Evolutionary conservation across 2,329 filamentous ascomycete genomes (phyloP).

Genomic region (Gaeumannomyces sp.): DNA sequence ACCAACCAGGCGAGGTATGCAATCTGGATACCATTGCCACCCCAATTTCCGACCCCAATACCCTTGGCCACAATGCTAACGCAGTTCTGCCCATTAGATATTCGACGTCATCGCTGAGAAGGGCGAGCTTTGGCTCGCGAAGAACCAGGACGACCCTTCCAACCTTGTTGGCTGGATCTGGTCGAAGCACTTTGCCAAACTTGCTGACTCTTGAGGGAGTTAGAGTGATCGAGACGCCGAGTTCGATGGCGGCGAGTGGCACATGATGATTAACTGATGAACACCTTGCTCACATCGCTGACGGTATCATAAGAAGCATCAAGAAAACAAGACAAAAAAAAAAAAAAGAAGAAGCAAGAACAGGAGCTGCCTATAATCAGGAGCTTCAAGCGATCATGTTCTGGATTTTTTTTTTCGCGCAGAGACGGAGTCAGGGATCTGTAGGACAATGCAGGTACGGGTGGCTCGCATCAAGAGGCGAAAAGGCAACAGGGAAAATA

Average conservation of each 20-base stretch:
- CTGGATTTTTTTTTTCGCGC: not conserved
- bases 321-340: not conserved
- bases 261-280: not conserved
- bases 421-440: not conserved
- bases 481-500: not conserved
- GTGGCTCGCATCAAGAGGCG: not conserved
- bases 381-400: not conserved
- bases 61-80: not conserved
- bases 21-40: conserved; percentile 21
- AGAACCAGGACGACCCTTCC: conserved; percentile 85
- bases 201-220: conserved; percentile 39
- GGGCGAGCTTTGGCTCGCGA: conserved; percentile 93
- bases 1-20: conserved; percentile 78
- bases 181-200: conserved; percentile 90
- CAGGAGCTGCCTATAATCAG: not conserved
- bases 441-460: not conserved
- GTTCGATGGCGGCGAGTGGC: not conserved
- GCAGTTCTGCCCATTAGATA: conserved; percentile 44
- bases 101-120: conserved; percentile 94
- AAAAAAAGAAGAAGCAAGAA: not conserved
- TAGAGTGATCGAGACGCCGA: not conserved
- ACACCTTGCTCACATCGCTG: not conserved
- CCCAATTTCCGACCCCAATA: not conserved
- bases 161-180: conserved; percentile 93
- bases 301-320: not conserved